phyloP scores from a whole-genome alignment of 2,329 filamentous ascomycete genomes.

The Amesomyces nigricolor region DNA sequence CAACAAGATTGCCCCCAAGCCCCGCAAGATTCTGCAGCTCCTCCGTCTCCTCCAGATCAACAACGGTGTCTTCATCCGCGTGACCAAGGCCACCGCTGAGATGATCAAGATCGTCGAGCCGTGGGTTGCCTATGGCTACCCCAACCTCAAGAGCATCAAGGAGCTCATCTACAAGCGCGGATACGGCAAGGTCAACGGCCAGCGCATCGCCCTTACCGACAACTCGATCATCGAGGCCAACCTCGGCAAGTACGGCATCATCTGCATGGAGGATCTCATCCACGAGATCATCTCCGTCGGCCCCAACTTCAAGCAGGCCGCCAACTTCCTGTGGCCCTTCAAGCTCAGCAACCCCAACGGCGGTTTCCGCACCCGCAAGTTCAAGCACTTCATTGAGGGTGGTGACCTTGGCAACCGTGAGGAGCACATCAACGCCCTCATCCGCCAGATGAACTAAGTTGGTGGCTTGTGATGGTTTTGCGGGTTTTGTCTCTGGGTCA shows the following conservation, averaged over 20 bases:
- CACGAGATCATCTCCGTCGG: slow-evolving; percentile 99
- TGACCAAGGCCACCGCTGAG: slow-evolving; percentile 96
- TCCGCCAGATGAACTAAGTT: slow-evolving; percentile 96
- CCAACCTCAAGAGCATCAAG: slow-evolving; percentile 98
- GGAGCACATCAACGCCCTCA: slow-evolving; percentile 93
- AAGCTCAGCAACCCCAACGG: slow-evolving; percentile 98
- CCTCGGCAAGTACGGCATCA: slow-evolving; percentile 97
- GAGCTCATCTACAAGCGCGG: slow-evolving; percentile 99
- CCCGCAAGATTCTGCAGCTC: slow-evolving; percentile 99
- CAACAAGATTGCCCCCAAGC: slow-evolving; percentile 99
- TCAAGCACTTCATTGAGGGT: slow-evolving; percentile 98
- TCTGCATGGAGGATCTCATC: slow-evolving; percentile 98
- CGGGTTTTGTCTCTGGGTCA: slow-evolving; percentile 27
- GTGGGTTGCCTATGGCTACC: slow-evolving; percentile 98
- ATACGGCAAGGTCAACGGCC: slow-evolving; percentile 98
- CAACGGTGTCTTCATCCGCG: slow-evolving; percentile 96
- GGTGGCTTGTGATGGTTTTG: slow-evolving; percentile 24
- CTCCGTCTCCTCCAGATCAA: slow-evolving; percentile 99
- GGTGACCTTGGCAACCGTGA: slow-evolving; percentile 98
- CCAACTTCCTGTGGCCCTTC: slow-evolving; percentile 99
- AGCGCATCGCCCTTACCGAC: slow-evolving; percentile 93
- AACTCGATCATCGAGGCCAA: slow-evolving; percentile 95
- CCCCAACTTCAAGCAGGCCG: slow-evolving; percentile 99
- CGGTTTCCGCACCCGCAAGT: slow-evolving; percentile 94
- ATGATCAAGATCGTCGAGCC: slow-evolving; percentile 99